A percentile compares a stretch with the other conserved stretches of the same genome.
These are phyloP conservation scores for Talaromyces marneffei DNA, from an alignment of 2,329 filamentous ascomycete species.

Conservation along the genomic window DNA sequence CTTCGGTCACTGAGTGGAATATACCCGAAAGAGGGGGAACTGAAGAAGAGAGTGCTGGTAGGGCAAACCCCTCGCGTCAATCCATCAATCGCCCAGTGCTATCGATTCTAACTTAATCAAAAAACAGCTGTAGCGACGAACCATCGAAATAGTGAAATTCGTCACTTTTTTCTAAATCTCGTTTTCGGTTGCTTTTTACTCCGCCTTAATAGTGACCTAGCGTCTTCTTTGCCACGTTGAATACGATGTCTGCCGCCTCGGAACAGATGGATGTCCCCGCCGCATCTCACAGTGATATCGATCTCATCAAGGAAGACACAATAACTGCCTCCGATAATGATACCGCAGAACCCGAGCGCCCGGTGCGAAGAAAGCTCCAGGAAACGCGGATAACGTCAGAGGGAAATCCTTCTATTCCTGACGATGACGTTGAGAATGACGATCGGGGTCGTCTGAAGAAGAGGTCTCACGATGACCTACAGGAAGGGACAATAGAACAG, in stretches of 20 bases:
- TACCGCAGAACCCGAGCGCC: constrained; percentile 44
- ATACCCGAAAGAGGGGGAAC: constrained; percentile 7
- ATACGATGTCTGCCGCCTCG: constrained; percentile 16
- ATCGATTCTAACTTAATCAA: neutral
- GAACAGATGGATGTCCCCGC: constrained; percentile 13
- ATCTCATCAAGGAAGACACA: constrained; percentile 17
- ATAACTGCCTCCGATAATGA: constrained; percentile 22
- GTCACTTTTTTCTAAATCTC: neutral
- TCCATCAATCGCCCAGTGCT: neutral
- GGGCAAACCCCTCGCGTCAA: constrained; percentile 4
- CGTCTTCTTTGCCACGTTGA: neutral
- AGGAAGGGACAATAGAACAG: constrained; percentile 22
- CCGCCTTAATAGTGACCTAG: neutral
- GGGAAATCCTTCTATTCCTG: constrained; percentile 17
- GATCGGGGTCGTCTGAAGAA: constrained; percentile 25
- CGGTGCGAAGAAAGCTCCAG: constrained; percentile 56
- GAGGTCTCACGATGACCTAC: constrained; percentile 31
- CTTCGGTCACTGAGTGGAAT: neutral
- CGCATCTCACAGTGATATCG: constrained; percentile 11
- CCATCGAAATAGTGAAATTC: neutral
- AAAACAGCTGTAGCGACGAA: neutral
- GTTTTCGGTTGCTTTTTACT: neutral
- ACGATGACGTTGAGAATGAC: constrained; percentile 15
- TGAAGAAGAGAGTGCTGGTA: neutral
- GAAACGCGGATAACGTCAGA: constrained; percentile 53